Evolutionary conservation across 352 stramenopile species (phyloP).

Genomic region (Pythium folliculosum): DNA sequence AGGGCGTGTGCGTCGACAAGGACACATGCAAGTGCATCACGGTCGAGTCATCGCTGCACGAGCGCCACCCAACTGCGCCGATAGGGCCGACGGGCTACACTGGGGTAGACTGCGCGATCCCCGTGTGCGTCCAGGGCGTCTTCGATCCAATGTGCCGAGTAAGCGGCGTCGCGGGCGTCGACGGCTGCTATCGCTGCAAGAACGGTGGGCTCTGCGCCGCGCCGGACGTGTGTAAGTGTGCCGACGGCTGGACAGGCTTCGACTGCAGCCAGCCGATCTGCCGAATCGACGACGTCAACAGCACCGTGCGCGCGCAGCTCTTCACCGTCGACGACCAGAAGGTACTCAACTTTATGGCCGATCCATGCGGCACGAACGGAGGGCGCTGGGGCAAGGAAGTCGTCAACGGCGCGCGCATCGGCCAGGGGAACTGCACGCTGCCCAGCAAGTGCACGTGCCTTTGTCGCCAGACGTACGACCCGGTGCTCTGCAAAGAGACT

Average conservation of each 20-base stretch:
- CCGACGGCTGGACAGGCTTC: slow-evolving; percentile 92
- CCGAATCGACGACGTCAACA: slow-evolving; percentile 48
- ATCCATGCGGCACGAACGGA: slow-evolving; percentile 91
- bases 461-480: slow-evolving; percentile 85
- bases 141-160: slow-evolving; percentile 91
- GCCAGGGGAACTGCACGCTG: slow-evolving; percentile 93
- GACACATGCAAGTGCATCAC: slow-evolving; percentile 93
- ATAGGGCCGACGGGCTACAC: slow-evolving; percentile 91
- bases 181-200: slow-evolving; percentile 94
- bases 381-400: slow-evolving; percentile 72
- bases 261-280: slow-evolving; percentile 94
- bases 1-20: slow-evolving; percentile 91
- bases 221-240: slow-evolving; percentile 91
- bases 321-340: slow-evolving; percentile 95
- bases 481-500: slow-evolving; percentile 57
- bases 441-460: slow-evolving; percentile 91
- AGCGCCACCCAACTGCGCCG: slow-evolving; percentile 69
- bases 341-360: slow-evolving; percentile 90
- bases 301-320: slow-evolving; percentile 80
- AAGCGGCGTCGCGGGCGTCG: slow-evolving; percentile 39
- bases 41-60: slow-evolving; percentile 81
- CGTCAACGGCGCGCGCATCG: slow-evolving; percentile 70
- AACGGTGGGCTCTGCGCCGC: slow-evolving; percentile 93
- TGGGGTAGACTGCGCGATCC: slow-evolving; percentile 93
- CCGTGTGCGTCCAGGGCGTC: slow-evolving; percentile 94